A percentile compares a stretch with the other conserved stretches of the same genome.
Conservation (phyloP, 805 yeast genomes). For the Hagleromyces aurorensis region DNA sequence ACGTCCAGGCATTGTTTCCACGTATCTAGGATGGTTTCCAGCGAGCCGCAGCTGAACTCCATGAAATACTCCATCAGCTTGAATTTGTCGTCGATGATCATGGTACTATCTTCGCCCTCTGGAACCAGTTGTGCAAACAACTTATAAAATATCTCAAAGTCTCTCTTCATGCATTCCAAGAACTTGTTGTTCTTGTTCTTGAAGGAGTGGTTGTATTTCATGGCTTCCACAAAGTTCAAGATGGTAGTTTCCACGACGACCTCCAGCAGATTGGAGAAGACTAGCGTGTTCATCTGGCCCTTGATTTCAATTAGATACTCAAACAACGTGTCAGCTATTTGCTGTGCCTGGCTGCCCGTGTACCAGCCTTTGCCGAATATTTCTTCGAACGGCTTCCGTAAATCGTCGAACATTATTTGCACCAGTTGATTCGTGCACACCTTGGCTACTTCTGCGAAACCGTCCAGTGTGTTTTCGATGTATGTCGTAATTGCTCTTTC, state of each 20-base stretch:
- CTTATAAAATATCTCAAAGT: constrained; percentile 48
- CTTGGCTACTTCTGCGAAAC: constrained; percentile 68
- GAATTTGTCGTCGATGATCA: constrained; percentile 42
- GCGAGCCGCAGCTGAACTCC: constrained; percentile 43
- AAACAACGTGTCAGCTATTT: constrained; percentile 60
- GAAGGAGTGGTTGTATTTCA: constrained; percentile 36
- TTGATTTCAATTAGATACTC: constrained; percentile 67
- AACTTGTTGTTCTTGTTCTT: constrained; percentile 38
- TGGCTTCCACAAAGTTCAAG: constrained; percentile 40
- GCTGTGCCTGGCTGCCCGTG: constrained; percentile 47
- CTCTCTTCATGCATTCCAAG: constrained; percentile 48
- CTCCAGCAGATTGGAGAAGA: constrained; percentile 47
- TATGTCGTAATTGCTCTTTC: constrained; percentile 48
- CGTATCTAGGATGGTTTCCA: constrained; percentile 41
- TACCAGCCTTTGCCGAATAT: constrained; percentile 70
- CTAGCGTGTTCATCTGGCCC: constrained; percentile 42
- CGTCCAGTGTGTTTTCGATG: constrained; percentile 62
- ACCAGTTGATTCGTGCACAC: constrained; percentile 48
- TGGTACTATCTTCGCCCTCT: constrained; percentile 28
- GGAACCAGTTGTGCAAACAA: constrained; percentile 41
- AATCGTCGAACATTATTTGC: constrained; percentile 64
- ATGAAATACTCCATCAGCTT: constrained; percentile 53
- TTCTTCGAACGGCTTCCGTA: constrained; percentile 49
- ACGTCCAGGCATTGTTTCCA: constrained; percentile 56
- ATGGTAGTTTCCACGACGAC: constrained; percentile 46